Evolutionary conservation across 257 asterid genomes (phyloP).

Genomic region (Mentha longifolia): DNA sequence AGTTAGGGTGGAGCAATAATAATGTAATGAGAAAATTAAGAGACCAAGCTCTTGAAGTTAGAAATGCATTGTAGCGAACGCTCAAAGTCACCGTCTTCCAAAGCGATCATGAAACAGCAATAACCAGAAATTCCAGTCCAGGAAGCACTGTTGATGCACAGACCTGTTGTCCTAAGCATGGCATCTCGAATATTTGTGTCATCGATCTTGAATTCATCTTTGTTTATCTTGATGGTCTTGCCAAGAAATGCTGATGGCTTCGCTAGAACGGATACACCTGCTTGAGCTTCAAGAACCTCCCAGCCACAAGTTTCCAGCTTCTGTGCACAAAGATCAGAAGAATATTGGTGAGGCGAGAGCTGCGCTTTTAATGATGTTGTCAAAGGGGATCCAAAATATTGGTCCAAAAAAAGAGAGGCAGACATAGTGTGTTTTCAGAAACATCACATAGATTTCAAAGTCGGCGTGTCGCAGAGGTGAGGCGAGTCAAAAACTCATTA

Average conservation of each 20-base stretch:
- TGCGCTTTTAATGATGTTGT: background rate
- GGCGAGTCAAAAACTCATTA: background rate
- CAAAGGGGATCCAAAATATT: background rate
- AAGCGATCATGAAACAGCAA: constrained; percentile 82
- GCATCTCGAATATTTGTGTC: constrained; percentile 86
- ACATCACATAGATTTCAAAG: background rate
- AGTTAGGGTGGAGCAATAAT: constrained; percentile 22
- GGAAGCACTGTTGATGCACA: constrained; percentile 85
- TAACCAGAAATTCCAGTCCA: constrained; percentile 95
- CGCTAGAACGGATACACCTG: constrained; percentile 77
- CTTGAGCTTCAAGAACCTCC: constrained; percentile 84
- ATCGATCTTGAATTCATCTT: constrained; percentile 54
- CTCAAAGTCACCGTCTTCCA: constrained; percentile 73
- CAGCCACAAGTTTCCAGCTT: constrained; percentile 77
- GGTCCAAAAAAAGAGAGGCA: background rate
- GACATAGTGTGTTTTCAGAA: background rate
- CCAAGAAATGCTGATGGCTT: constrained; percentile 80
- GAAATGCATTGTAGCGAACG: constrained; percentile 75
- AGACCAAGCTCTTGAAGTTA: constrained; percentile 56
- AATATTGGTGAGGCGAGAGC: background rate
- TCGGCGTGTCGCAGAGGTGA: background rate
- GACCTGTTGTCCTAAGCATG: constrained; percentile 66
- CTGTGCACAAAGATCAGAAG: constrained; percentile 43
- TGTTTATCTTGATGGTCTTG: constrained; percentile 53
- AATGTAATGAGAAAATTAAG: background rate